Conservation (phyloP, 306 rosid genomes). For the Glycine soja region DNA sequence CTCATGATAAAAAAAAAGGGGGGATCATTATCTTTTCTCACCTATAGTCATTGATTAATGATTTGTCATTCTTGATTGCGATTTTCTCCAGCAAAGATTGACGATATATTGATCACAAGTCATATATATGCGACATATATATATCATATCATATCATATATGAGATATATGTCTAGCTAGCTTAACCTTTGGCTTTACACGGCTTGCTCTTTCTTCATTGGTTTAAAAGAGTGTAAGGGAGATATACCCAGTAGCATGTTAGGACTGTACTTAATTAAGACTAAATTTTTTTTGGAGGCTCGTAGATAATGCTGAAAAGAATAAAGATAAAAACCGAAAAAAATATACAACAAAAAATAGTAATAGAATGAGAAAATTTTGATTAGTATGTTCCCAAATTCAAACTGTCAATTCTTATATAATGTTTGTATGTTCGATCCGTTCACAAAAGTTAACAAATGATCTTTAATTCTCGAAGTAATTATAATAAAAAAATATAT, state of each 20-base stretch:
- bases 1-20: neutral
- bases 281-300: neutral
- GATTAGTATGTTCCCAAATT: too few relatives aligned
- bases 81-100: neutral
- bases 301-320: too few relatives aligned
- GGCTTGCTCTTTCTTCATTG: neutral
- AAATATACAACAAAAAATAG: too few relatives aligned
- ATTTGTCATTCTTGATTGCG: constrained; percentile 28
- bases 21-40: neutral
- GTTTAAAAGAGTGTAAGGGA: neutral
- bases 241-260: neutral
- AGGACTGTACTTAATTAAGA: neutral
- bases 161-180: neutral
- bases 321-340: too few relatives aligned
- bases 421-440: too few relatives aligned
- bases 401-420: too few relatives aligned
- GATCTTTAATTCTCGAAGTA: too few relatives aligned
- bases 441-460: too few relatives aligned
- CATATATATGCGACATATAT: neutral
- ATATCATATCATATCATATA: too few relatives aligned
- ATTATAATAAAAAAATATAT: too few relatives aligned
- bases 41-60: neutral
- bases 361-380: too few relatives aligned
- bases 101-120: too few relatives aligned
- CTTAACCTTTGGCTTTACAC: constrained; percentile 10